Percentiles rank a stretch among this genome's conserved stretches.
Conservation (phyloP, 495 filamentous ascomycete genomes). For the Podospora anserina region DNA sequence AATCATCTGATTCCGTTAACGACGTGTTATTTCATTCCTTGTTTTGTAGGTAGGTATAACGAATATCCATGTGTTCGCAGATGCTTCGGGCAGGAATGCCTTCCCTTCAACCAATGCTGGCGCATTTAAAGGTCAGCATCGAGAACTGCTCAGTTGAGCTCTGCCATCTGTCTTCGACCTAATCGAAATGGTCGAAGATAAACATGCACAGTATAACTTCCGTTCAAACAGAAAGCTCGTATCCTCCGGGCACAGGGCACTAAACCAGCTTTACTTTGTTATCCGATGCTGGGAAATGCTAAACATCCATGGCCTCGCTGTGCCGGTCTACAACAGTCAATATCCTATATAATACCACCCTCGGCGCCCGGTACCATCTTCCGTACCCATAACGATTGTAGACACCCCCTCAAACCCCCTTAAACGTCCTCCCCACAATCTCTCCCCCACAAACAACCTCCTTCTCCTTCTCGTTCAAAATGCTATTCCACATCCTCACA, state of each 20-base stretch:
- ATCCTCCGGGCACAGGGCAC: too few relatives aligned
- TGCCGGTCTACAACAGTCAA: not conserved
- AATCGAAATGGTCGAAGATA: not conserved
- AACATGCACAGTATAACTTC: not conserved
- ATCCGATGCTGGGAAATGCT: not conserved
- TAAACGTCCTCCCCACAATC: slow-evolving; percentile 43
- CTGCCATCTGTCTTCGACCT: not conserved
- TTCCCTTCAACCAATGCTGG: not conserved
- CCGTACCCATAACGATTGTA: not conserved
- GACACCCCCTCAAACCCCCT: slow-evolving; percentile 22
- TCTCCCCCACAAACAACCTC: slow-evolving; percentile 46
- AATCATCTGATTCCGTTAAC: not conserved
- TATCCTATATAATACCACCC: not conserved
- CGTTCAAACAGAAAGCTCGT: too few relatives aligned
- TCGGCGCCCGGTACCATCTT: not conserved
- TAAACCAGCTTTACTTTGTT: not conserved
- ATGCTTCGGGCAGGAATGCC: not conserved
- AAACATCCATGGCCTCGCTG: not conserved
- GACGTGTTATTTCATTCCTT: not conserved
- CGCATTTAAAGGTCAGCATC: not conserved
- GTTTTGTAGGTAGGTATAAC: not conserved
- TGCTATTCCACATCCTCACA: slow-evolving; percentile 34
- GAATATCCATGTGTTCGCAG: too few relatives aligned
- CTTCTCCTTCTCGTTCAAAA: slow-evolving; percentile 40
- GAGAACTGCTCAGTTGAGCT: not conserved